phyloP scores from a whole-genome alignment of 2,329 filamentous ascomycete species.

The Phialemoniopsis sp. region DNA sequence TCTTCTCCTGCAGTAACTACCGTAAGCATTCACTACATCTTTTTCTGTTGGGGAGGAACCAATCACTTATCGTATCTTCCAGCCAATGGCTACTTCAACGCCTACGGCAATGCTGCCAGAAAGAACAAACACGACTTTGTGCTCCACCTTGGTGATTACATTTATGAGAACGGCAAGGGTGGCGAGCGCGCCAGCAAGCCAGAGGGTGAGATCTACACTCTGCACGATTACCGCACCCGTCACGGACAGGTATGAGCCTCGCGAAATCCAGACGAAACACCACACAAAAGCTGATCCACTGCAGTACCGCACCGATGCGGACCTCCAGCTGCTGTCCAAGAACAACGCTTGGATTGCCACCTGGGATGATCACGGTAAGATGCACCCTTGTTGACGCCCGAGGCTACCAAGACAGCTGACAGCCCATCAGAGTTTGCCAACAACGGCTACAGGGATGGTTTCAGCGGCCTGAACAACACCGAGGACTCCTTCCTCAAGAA shows the following conservation, averaged over 20 bases:
- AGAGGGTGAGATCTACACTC: constrained; percentile 41
- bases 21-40: constrained; percentile 30
- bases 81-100: constrained; percentile 56
- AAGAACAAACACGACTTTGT: constrained; percentile 59
- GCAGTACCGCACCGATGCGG: constrained; percentile 54
- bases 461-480: constrained; percentile 58
- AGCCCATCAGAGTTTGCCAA: constrained; percentile 48
- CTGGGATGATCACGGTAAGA: constrained; percentile 55
- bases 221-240: constrained; percentile 57
- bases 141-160: constrained; percentile 56
- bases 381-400: constrained; percentile 1
- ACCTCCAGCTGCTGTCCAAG: constrained; percentile 36
- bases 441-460: constrained; percentile 62
- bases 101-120: constrained; percentile 52
- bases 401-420: neutral
- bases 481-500: constrained; percentile 60
- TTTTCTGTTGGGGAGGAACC: neutral
- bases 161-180: constrained; percentile 55
- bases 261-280: neutral
- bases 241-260: constrained; percentile 25
- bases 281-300: no score
- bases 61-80: neutral
- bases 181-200: constrained; percentile 46
- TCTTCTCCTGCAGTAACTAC: constrained; percentile 70
- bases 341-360: constrained; percentile 60